These are phyloP conservation scores for Pyrenula massariospora DNA, from an alignment of 495 filamentous ascomycete genomes.

Conservation along the genomic window DNA sequence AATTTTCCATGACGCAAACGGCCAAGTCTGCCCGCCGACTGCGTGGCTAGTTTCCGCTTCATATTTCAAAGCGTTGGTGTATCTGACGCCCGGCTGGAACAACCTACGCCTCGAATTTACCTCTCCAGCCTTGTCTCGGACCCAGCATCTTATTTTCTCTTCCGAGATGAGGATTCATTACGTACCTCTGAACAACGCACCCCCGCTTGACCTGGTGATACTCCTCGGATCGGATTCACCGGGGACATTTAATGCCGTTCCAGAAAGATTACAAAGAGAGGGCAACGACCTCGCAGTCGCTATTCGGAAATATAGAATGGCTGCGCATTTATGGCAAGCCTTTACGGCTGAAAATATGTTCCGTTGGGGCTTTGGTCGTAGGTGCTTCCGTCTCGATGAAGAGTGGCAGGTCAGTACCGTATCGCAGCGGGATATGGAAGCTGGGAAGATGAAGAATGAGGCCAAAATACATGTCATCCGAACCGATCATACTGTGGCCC, in stretches of 20 bases:
- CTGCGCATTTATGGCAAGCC: constrained; percentile 89
- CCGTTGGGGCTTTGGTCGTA: constrained; percentile 69
- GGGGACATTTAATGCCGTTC: constrained; percentile 71
- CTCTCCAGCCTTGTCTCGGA: constrained; percentile 64
- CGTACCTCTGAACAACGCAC: constrained; percentile 60
- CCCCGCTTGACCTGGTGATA: constrained; percentile 77
- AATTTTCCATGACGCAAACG: constrained; percentile 71
- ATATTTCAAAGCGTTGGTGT: constrained; percentile 79
- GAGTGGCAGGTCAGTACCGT: constrained; percentile 78
- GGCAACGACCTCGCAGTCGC: constrained; percentile 71
- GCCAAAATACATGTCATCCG: constrained; percentile 78
- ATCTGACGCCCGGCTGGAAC: constrained; percentile 82
- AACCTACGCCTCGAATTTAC: constrained; percentile 74
- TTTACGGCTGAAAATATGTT: constrained; percentile 94
- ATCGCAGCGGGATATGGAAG: constrained; percentile 55
- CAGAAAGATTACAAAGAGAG: constrained; percentile 61
- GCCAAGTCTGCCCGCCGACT: constrained; percentile 54
- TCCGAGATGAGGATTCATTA: constrained; percentile 74
- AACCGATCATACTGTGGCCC: constrained; percentile 68
- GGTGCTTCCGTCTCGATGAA: constrained; percentile 82
- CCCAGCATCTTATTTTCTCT: constrained; percentile 59
- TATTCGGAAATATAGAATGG: constrained; percentile 77
- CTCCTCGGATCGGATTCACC: constrained; percentile 80
- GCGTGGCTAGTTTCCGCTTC: constrained; percentile 77
- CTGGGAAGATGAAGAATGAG: constrained; percentile 70